These are phyloP conservation scores for Pythium volutum DNA, from an alignment of 352 stramenopile genomes.

Conservation along the genomic window DNA sequence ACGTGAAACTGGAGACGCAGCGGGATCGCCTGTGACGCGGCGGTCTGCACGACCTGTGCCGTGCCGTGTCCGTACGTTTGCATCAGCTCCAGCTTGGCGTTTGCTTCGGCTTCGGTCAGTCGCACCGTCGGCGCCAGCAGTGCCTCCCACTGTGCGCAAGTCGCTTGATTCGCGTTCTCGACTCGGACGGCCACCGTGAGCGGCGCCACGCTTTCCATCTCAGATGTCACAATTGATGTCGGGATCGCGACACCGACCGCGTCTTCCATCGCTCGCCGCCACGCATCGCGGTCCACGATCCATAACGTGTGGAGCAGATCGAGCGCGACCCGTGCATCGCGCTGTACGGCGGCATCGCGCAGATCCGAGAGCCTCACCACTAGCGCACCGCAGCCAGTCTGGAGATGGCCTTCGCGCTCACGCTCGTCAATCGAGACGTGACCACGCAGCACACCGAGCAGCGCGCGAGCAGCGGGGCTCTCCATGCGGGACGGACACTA, in stretches of 20 bases:
- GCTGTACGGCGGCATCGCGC: conserved; percentile 2
- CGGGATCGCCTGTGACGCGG: neutral
- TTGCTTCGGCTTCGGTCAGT: neutral
- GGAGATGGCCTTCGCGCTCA: conserved; percentile 9
- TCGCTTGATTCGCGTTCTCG: conserved; percentile 8
- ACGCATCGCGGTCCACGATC: conserved; percentile 8
- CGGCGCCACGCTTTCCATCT: neutral
- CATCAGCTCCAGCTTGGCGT: neutral
- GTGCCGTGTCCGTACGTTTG: neutral
- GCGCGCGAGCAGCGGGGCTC: neutral
- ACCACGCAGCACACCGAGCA: conserved; percentile 3
- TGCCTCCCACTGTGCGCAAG: neutral
- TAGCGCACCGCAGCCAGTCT: conserved; percentile 6
- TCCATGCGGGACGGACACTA: too few relatives aligned
- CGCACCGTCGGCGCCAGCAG: neutral
- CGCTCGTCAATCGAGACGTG: neutral
- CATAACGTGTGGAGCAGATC: conserved; percentile 18
- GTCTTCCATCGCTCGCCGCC: neutral
- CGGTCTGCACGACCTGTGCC: neutral
- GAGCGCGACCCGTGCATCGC: neutral
- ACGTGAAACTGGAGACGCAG: conserved; percentile 16
- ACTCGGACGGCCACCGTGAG: conserved; percentile 11
- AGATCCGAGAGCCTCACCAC: conserved; percentile 4
- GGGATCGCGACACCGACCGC: neutral
- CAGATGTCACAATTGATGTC: neutral